Conservation (phyloP, 2,329 filamentous ascomycete genomes). For the Massarina eburnea region DNA sequence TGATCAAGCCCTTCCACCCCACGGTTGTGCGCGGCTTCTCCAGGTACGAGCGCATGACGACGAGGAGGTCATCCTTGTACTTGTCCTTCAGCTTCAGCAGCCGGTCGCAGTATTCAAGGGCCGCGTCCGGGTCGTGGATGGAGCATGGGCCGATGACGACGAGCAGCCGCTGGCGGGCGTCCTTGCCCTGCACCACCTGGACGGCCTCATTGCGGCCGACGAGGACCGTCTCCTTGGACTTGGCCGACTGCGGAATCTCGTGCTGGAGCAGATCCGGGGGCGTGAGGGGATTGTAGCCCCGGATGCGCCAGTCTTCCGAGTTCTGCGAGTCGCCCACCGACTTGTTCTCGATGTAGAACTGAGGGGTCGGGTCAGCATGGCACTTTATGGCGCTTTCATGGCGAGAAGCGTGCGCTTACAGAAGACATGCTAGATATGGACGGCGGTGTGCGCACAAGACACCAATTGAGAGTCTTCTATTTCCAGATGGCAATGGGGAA, state of each 20-base stretch:
- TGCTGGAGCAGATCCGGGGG: slow-evolving; percentile 93
- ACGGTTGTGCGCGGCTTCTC: slow-evolving; percentile 98
- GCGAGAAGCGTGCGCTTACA: slow-evolving; percentile 13
- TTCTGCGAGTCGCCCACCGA: slow-evolving; percentile 52
- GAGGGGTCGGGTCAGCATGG: slow-evolving; percentile 17
- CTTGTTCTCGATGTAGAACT: slow-evolving; percentile 56
- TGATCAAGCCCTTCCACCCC: slow-evolving; percentile 98
- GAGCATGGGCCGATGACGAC: slow-evolving; percentile 95
- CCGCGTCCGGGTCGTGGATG: slow-evolving; percentile 90
- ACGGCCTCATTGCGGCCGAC: slow-evolving; percentile 62
- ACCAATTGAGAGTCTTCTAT: neutral
- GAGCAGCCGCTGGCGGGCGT: slow-evolving; percentile 61
- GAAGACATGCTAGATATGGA: slow-evolving; percentile 33
- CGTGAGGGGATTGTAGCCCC: slow-evolving; percentile 90
- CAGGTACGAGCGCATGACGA: slow-evolving; percentile 97
- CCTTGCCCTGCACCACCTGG: slow-evolving; percentile 61
- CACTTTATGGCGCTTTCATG: slow-evolving; percentile 11
- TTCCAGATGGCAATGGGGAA: no score
- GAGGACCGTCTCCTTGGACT: slow-evolving; percentile 59
- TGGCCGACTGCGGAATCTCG: slow-evolving; percentile 68
- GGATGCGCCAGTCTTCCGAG: slow-evolving; percentile 58
- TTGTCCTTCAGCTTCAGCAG: slow-evolving; percentile 81
- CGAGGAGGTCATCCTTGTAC: slow-evolving; percentile 84
- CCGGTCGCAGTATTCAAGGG: slow-evolving; percentile 88
- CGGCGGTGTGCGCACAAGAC: neutral